phyloP scores from a whole-genome alignment of 2,329 filamentous ascomycete genomes.

The Sporothrix inflata region DNA sequence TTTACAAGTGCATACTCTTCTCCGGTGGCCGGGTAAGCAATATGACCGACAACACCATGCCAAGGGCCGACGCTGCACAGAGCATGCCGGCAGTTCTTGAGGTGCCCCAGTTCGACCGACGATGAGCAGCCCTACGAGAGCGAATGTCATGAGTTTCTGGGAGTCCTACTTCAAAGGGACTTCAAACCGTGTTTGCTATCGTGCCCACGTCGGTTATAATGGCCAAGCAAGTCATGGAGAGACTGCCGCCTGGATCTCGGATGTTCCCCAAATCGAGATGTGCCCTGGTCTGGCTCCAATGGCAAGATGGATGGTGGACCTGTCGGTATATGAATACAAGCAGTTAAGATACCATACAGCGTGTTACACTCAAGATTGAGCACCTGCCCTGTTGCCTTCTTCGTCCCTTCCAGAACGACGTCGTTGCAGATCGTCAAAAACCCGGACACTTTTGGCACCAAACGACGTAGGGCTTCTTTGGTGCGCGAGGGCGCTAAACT shows the following conservation, averaged over 20 bases:
- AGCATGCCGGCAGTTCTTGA: neutral
- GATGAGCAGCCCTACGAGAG: neutral
- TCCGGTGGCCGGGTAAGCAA: neutral
- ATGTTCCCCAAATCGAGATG: neutral
- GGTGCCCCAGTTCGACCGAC: no score
- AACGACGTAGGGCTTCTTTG: constrained; percentile 1
- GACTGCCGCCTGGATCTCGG: no score
- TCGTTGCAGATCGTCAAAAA: neutral
- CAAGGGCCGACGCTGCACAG: neutral
- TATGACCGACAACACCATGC: neutral
- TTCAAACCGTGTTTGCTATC: no score
- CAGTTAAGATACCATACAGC: no score
- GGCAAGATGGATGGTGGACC: no score
- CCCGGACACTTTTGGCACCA: neutral
- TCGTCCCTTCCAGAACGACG: neutral
- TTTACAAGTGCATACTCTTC: no score
- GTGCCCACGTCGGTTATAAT: no score
- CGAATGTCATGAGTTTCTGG: neutral
- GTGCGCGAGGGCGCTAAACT: neutral
- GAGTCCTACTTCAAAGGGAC: no score
- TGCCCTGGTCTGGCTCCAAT: neutral
- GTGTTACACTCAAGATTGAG: neutral
- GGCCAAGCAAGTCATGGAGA: no score
- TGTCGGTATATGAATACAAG: no score
- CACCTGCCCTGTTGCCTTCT: neutral